phyloP scores from a whole-genome alignment of 2,329 filamentous ascomycete genomes.

The Leptographium lundbergii region DNA sequence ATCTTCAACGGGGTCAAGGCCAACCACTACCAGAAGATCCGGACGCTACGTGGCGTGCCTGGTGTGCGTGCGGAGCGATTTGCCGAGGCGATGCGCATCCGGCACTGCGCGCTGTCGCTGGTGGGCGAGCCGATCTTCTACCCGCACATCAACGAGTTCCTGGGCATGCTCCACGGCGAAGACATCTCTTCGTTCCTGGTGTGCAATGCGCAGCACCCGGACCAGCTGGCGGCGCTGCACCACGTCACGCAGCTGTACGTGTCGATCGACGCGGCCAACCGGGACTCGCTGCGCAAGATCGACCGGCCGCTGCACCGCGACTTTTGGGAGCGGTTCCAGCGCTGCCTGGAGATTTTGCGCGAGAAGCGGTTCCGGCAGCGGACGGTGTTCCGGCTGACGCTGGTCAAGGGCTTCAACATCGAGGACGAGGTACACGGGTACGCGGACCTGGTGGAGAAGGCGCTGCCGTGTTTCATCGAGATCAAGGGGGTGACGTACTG shows the following conservation, averaged over 20 bases:
- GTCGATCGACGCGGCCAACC: slow-evolving; percentile 87
- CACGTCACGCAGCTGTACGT: slow-evolving; percentile 94
- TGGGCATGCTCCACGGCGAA: slow-evolving; percentile 69
- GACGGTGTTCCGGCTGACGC: slow-evolving; percentile 86
- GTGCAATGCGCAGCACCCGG: slow-evolving; percentile 93
- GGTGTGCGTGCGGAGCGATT: slow-evolving; percentile 88
- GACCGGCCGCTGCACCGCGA: slow-evolving; percentile 87
- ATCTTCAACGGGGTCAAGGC: slow-evolving; percentile 87
- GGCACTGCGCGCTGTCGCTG: slow-evolving; percentile 82
- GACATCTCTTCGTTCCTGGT: slow-evolving; percentile 90
- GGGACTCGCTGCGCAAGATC: slow-evolving; percentile 74
- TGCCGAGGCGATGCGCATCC: slow-evolving; percentile 81
- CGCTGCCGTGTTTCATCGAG: slow-evolving; percentile 84
- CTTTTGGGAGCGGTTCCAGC: slow-evolving; percentile 93
- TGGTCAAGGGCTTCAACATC: slow-evolving; percentile 97
- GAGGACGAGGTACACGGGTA: slow-evolving; percentile 89
- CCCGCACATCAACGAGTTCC: slow-evolving; percentile 89
- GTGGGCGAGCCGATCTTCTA: slow-evolving; percentile 99
- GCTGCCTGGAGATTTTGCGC: slow-evolving; percentile 79
- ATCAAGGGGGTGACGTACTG: slow-evolving; percentile 97
- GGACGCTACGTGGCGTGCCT: slow-evolving; percentile 88
- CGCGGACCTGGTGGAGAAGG: slow-evolving; percentile 74
- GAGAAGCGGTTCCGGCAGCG: slow-evolving; percentile 74
- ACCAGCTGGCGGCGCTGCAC: slow-evolving; percentile 68
- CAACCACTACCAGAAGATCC: slow-evolving; percentile 94